Base-by-base conservation (phyloP, 2,329 filamentous ascomycete species). In the Aspergillus calidoustus region DNA sequence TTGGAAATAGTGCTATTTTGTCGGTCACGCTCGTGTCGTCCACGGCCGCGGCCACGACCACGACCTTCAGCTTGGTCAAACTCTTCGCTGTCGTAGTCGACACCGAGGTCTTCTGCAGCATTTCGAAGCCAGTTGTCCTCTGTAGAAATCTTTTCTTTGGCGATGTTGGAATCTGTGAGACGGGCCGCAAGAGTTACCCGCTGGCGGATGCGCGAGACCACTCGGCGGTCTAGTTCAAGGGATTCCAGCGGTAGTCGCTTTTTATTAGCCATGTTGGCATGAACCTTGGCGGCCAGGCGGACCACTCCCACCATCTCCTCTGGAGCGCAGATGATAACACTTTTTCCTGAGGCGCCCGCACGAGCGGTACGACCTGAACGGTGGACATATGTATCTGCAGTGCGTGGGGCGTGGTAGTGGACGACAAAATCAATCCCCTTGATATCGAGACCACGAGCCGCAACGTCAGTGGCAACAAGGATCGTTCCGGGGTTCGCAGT, bases 301-400 rank as follows among this genome's bases (percentile, higher is more conserved):
- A 92, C 86, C 3, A 94, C 94, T 0, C 92, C 91, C 2, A 88
- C 85, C 1, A 96, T 92, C 80, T 99, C 95, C 62, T 98, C 94
- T 0, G 95, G 94, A 0, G 90, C 88, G 72, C 95, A 98, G 56
- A 99, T 87, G 4, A 99, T 82, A 60, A 99, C 88, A 70, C 92
- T 96, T 41, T 91, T 86, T 43, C 95, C 95, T 0, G 85, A 86
- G 13, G 86, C 86, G 22, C 89, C 86, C 3, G 91, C 94, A 72
- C 95, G 91, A 2, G 95, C 95, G 1, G 95, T 98, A 66, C 95
- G 91, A 13, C 95, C 95, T 1, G 95, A 97, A 25, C 95, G 89
- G 74, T 99, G 95, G 15, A 99, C 93, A 73, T 99, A 99, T 52
- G 90, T 90, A 76, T 98, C 94, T 38, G 95, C 95, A 1, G 92